Conservation (phyloP, 225 moss, liverwort and hornwort species). For the Climacium dendroides region DNA sequence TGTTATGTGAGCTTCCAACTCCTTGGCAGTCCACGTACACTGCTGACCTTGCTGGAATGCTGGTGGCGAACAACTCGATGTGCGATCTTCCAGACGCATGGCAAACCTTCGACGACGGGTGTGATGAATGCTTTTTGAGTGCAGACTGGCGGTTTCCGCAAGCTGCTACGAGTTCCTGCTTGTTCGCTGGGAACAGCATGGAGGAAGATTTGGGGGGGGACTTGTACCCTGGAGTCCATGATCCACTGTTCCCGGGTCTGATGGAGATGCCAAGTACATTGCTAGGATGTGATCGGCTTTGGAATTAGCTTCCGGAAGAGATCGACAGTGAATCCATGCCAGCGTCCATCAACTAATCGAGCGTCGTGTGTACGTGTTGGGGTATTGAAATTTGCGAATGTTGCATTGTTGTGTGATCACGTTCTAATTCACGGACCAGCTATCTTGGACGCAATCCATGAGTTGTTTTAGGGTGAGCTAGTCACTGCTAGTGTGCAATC, state of each 20-base stretch:
- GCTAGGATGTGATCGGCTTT: not conserved
- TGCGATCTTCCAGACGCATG: not conserved
- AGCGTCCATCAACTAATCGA: not conserved
- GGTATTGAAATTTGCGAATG: not conserved
- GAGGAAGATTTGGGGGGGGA: not conserved
- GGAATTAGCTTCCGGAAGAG: not conserved
- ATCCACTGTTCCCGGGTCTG: not conserved
- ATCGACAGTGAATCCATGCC: not conserved
- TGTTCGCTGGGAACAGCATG: not conserved
- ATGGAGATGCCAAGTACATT: not conserved
- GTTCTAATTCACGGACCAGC: not conserved
- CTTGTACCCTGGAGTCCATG: not conserved
- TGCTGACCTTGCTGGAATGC: not conserved
- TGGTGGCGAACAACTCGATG: not conserved
- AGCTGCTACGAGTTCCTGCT: not conserved
- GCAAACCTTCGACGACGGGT: conserved; percentile 1
- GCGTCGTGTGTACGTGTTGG: not conserved
- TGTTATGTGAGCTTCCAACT: not conserved
- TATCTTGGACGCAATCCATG: not conserved
- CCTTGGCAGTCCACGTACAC: not conserved
- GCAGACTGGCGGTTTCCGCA: conserved; percentile 7
- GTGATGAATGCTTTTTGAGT: conserved; percentile 18
- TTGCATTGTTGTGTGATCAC: not conserved
- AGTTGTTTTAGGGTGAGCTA: not conserved
- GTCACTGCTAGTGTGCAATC: not conserved